A percentile compares a stretch with the other conserved stretches of the same genome.
Conservation (phyloP, 176 grass and related monocot genomes). For the Paspalum notatum region DNA sequence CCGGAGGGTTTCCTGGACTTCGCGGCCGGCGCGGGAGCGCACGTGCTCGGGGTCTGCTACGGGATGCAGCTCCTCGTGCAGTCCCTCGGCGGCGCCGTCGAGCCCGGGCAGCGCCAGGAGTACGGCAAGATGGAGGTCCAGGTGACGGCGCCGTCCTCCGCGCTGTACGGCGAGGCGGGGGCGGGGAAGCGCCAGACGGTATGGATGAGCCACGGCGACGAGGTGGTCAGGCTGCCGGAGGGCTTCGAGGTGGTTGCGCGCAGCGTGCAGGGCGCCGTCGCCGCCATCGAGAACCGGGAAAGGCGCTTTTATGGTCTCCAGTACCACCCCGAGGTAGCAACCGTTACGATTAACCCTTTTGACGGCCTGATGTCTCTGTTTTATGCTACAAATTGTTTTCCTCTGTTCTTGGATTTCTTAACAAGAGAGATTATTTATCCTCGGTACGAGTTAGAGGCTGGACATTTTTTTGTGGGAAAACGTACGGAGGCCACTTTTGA, state of each 20-base stretch:
- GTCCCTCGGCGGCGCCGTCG: slow-evolving; percentile 68
- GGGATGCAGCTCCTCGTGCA: slow-evolving; percentile 93
- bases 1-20: slow-evolving; percentile 65
- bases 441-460: no score
- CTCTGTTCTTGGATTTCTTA: no score
- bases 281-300: slow-evolving; percentile 56
- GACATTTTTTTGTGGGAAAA: no score
- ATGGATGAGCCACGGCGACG: slow-evolving; percentile 96
- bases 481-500: no score
- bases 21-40: slow-evolving; percentile 28
- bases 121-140: slow-evolving; percentile 84
- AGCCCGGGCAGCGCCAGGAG: slow-evolving; percentile 66
- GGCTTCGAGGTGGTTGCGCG: slow-evolving; percentile 72
- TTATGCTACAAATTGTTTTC: no score
- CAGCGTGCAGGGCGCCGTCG: slow-evolving; percentile 70
- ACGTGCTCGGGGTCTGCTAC: slow-evolving; percentile 88
- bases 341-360: background rate
- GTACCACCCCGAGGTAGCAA: slow-evolving; percentile 81
- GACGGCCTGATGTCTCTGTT: background rate
- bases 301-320: slow-evolving; percentile 76
- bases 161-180: slow-evolving; percentile 46
- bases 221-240: slow-evolving; percentile 60
- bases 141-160: slow-evolving; percentile 40
- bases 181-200: slow-evolving; percentile 60
- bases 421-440: no score